Evolutionary conservation across 2,329 filamentous ascomycete species (phyloP), one percentile per base, ranked within the genome.

Genomic region (Byssothecium circinans): DNA sequence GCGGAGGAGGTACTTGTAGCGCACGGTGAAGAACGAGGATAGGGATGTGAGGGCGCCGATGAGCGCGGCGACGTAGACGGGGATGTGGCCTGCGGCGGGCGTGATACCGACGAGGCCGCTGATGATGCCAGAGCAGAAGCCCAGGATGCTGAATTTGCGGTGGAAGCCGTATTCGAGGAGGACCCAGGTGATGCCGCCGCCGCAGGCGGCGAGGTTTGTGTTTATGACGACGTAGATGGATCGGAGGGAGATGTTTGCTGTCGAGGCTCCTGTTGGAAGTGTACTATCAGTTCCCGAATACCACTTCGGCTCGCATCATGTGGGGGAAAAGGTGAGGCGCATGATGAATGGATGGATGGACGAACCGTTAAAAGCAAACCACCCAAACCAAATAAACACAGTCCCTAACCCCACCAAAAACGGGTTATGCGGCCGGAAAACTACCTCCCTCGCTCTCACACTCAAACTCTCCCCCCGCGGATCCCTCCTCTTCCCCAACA

Each of bases 321-420:
- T 10, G 34, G 6, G 7, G 15, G 36, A 8, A 15, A 22, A 15
- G 18, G 6, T 19, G 17, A 7, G 18, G 6, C 8, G 34, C 7
- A 18, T 15, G 40, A 34, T 6, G 22, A 12, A 25, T 6, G 23
- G 23, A 36, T 23, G 4, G 15, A 15, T 41, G 10, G 67, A 75
- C 15, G 68, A 75, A 50, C 80, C 66, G 42, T 68, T 68, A 47
- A 68, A 69, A 0, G 64, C 63, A 35, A 63, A 69, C 65, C 65
- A 69, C 10, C 66, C 65, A 35, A 69, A 65, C 65, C 66, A 69
- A 38, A 69, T 67, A 36, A 87, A 81, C 20, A 86, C 81, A 3
- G 87, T 89, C 18, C 87, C 87, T 38, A 90, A 77, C 39, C 89
- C 83, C 55, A 89, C 84, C 58, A 88, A 78, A 48, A 86, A 88